phyloP scores from a whole-genome alignment of 2,329 filamentous ascomycete genomes.

The Xenosphaeropsis pyriputrescens region DNA sequence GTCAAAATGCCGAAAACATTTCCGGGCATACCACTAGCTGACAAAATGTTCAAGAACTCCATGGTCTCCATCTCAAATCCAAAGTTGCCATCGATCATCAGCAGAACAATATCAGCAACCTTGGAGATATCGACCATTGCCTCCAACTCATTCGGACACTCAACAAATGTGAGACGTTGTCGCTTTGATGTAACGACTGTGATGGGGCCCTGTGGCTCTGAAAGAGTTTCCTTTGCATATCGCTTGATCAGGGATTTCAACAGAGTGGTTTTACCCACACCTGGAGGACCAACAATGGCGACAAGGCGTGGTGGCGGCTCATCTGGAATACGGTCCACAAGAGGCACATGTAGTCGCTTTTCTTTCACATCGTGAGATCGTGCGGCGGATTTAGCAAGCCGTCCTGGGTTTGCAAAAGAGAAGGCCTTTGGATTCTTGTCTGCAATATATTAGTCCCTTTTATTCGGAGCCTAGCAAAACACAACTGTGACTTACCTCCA shows the following conservation, averaged over 20 bases:
- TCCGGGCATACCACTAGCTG: constrained; percentile 93
- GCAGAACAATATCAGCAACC: constrained; percentile 88
- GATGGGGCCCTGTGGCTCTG: constrained; percentile 78
- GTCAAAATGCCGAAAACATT: constrained; percentile 97
- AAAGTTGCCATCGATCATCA: constrained; percentile 98
- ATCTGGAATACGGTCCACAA: constrained; percentile 89
- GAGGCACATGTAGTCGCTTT: constrained; percentile 88
- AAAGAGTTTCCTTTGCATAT: constrained; percentile 91
- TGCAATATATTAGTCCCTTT: constrained; percentile 3
- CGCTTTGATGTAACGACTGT: constrained; percentile 96
- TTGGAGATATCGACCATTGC: constrained; percentile 96
- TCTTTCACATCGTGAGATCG: constrained; percentile 62
- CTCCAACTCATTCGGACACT: constrained; percentile 93
- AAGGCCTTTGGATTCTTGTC: constrained; percentile 21
- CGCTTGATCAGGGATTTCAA: constrained; percentile 87
- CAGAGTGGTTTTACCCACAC: constrained; percentile 89
- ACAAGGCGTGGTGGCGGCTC: constrained; percentile 90
- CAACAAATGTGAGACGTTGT: constrained; percentile 84
- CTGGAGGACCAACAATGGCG: constrained; percentile 85
- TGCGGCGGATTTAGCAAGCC: constrained; percentile 23
- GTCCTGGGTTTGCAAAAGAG: constrained; percentile 19
- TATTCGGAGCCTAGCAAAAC: neutral
- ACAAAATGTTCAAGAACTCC: constrained; percentile 92
- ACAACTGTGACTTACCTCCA: constrained; percentile 30
- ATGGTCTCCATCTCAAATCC: constrained; percentile 99